Evolutionary conservation across 1,284 basidiomycete species (phyloP).

Genomic region (Ganoderma boninense): DNA sequence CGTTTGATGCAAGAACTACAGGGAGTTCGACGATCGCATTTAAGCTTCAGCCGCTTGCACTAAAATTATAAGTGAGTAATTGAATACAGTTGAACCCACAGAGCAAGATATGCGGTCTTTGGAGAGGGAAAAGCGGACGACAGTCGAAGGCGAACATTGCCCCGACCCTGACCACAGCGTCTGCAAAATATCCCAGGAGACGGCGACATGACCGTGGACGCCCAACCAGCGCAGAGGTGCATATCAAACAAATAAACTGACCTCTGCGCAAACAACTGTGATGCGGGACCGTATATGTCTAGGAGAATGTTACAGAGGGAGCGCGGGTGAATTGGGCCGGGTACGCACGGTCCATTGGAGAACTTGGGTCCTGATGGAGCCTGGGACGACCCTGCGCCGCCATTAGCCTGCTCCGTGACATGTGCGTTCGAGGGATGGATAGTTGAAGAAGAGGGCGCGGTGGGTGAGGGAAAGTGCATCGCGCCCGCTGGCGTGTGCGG

Average conservation of each 20-base stretch:
- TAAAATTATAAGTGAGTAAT: conserved; percentile 40
- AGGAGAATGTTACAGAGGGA: conserved; percentile 18
- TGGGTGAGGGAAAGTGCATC: conserved; percentile 16
- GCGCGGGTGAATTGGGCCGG: conserved; percentile 16
- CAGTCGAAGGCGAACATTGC: background rate
- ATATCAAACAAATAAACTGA: conserved; percentile 42
- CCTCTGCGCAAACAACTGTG: conserved; percentile 85
- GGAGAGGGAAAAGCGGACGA: background rate
- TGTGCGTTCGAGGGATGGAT: conserved; percentile 22
- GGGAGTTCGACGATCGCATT: conserved; percentile 78
- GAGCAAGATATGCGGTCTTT: background rate
- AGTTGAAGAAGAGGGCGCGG: conserved; percentile 24
- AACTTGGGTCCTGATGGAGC: conserved; percentile 30
- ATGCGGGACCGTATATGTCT: conserved; percentile 82
- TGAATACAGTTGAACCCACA: background rate
- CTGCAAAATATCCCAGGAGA: background rate
- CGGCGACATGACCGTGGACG: background rate
- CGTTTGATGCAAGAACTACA: conserved; percentile 81
- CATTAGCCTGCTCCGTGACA: conserved; percentile 7
- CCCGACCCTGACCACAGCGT: background rate
- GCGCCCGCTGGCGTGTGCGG: conserved; percentile 20
- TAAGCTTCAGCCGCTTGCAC: conserved; percentile 86
- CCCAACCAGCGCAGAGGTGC: background rate
- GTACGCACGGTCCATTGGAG: conserved; percentile 43
- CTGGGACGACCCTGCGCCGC: background rate